phyloP scores from a whole-genome alignment of 495 filamentous ascomycete genomes.

The Aspergillus incahuasiensis region DNA sequence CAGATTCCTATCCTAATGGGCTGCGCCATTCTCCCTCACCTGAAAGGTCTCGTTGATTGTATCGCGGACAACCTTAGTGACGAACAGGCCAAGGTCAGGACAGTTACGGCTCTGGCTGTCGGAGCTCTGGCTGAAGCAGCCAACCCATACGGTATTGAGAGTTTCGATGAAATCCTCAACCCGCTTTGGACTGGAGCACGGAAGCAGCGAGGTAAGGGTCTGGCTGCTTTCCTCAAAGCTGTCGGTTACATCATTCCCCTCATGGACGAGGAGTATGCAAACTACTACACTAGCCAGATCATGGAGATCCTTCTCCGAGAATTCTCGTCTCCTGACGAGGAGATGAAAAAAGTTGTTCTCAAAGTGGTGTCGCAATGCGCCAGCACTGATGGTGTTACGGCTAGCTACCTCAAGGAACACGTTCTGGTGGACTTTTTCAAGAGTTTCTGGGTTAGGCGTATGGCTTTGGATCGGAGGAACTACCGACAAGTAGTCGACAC shows the following conservation, averaged over 20 bases:
- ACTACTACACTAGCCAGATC: constrained; percentile 97
- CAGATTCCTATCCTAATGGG: constrained; percentile 99
- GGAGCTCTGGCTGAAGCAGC: constrained; percentile 94
- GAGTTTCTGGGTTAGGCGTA: constrained; percentile 95
- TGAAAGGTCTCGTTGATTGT: constrained; percentile 94
- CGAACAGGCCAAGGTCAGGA: constrained; percentile 95
- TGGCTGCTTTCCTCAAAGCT: constrained; percentile 94
- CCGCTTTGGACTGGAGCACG: constrained; percentile 93
- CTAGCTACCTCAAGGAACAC: constrained; percentile 88
- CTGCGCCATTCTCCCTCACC: constrained; percentile 91
- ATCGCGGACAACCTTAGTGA: constrained; percentile 94
- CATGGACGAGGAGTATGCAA: constrained; percentile 99
- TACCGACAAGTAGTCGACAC: constrained; percentile 97
- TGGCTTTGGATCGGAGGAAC: constrained; percentile 95
- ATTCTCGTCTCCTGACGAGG: constrained; percentile 93
- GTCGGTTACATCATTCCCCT: constrained; percentile 97
- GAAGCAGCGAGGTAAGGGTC: constrained; percentile 93
- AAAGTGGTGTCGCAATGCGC: constrained; percentile 98
- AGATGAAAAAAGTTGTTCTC: constrained; percentile 99
- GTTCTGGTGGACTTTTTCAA: constrained; percentile 97
- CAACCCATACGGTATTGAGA: constrained; percentile 98
- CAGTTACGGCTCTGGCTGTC: constrained; percentile 91
- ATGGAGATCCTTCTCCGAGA: constrained; percentile 98
- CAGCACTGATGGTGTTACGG: constrained; percentile 89
- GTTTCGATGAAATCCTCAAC: constrained; percentile 95